Evolutionary conservation across 768 basidiomycete species (phyloP).

Genomic region (Boletus rubropictus): DNA sequence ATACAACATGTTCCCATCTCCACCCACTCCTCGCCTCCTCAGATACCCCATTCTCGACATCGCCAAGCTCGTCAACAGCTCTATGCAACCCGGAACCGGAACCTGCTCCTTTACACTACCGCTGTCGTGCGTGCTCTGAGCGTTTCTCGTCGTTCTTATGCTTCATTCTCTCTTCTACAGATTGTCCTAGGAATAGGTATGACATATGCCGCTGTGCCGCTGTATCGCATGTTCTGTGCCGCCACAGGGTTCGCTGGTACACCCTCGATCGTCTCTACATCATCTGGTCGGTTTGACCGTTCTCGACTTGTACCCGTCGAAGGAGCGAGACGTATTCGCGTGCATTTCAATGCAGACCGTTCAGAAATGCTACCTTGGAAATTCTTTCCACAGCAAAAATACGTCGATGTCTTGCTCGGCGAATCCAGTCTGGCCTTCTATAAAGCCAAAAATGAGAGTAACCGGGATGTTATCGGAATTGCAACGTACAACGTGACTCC

Average conservation of each 20-base stretch:
- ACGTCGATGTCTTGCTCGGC: slow-evolving; percentile 85
- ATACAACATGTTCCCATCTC: slow-evolving; percentile 12
- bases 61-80: slow-evolving; percentile 34
- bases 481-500: slow-evolving; percentile 99
- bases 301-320: slow-evolving; percentile 78
- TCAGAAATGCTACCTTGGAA: slow-evolving; percentile 89
- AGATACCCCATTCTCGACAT: slow-evolving; percentile 10
- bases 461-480: slow-evolving; percentile 92
- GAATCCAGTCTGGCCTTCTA: slow-evolving; percentile 97
- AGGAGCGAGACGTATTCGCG: slow-evolving; percentile 71
- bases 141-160: not conserved
- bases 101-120: slow-evolving; percentile 76
- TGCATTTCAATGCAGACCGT: slow-evolving; percentile 93
- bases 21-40: slow-evolving; percentile 4
- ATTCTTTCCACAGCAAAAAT: slow-evolving; percentile 87
- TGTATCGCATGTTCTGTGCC: slow-evolving; percentile 97
- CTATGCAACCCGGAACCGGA: slow-evolving; percentile 59
- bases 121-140: slow-evolving; percentile 58
- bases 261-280: slow-evolving; percentile 71
- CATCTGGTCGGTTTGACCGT: slow-evolving; percentile 65
- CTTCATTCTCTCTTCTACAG: slow-evolving; percentile 35
- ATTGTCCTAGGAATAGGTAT: slow-evolving; percentile 74
- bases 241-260: slow-evolving; percentile 97
- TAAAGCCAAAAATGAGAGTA: slow-evolving; percentile 79
- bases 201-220: slow-evolving; percentile 95